Conservation (phyloP, 2,329 filamentous ascomycete genomes). For the Chalaropsis thielavioides region DNA sequence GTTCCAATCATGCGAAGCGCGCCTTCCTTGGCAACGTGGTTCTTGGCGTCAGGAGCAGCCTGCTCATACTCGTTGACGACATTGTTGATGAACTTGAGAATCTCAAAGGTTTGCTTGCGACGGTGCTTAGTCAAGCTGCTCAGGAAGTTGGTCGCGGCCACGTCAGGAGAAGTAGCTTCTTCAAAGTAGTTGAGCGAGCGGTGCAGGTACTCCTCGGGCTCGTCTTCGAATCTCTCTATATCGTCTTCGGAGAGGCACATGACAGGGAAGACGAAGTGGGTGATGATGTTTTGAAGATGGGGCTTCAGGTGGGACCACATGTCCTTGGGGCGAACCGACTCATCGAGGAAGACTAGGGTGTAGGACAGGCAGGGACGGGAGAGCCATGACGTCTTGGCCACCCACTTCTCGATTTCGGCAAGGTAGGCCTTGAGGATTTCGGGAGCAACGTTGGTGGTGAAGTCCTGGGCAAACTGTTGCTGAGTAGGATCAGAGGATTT, state of each 20-base stretch:
- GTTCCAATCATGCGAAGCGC: constrained; percentile 95
- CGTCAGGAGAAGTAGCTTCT: constrained; percentile 86
- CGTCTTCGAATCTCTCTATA: constrained; percentile 81
- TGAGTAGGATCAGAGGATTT: constrained; percentile 53
- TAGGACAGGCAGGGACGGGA: constrained; percentile 89
- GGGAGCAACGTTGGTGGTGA: constrained; percentile 80
- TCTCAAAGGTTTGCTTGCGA: constrained; percentile 89
- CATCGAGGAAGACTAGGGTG: constrained; percentile 87
- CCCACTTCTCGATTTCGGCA: constrained; percentile 92
- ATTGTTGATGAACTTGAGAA: constrained; percentile 87
- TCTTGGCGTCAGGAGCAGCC: constrained; percentile 75
- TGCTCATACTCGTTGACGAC: constrained; percentile 87
- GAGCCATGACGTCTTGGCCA: constrained; percentile 83
- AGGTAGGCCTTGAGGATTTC: constrained; percentile 95
- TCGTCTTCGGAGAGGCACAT: constrained; percentile 87
- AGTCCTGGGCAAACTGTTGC: constrained; percentile 72
- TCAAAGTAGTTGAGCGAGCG: constrained; percentile 97
- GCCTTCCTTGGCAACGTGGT: constrained; percentile 89
- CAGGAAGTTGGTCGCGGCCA: constrained; percentile 91
- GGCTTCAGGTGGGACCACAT: constrained; percentile 94
- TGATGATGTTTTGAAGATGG: constrained; percentile 83
- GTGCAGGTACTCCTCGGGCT: constrained; percentile 93
- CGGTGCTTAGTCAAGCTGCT: constrained; percentile 87
- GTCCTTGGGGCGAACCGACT: constrained; percentile 90
- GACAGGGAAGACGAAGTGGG: constrained; percentile 89